Evolutionary conservation across 176 grass and related monocot species (phyloP), one percentile per base, ranked within the genome.

Genomic region (Alloteropsis semialata): DNA sequence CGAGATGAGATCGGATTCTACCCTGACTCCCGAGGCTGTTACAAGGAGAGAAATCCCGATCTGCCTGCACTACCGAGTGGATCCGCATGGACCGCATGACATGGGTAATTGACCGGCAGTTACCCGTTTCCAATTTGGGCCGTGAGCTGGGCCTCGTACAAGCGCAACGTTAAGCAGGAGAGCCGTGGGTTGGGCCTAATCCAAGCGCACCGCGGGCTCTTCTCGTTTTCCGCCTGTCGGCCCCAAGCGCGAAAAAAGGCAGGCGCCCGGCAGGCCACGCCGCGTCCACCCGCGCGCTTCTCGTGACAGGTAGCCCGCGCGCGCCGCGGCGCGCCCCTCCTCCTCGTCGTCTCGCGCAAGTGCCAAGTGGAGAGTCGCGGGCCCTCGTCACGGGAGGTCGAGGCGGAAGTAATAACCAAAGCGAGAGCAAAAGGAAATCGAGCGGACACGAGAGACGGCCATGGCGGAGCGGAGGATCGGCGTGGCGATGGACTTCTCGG

Each of bases 401-500:
- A 72, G 45, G 57, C 28, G 21, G 0, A 3, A 24, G 36, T 67
- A 36, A 38, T 41, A 48, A 19, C 10, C 49, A 39, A 11, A 70
- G 19, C 6, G 38, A 42, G 48, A 54, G 22, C 18, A 17, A 56
- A 15, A 36, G 24, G 32, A 5, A 69, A 69, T 42, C 38, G 34
- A 68, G 22, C 37, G 11, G 27, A 6, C 54, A 15, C 33, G 57
- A 43, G 32, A 55, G 49, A 1, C 0, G 7, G 55, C 50, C 32
- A 89, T 85, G 82, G 77, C 74, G 61, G 76, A 86, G 57, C 84
- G 91, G 54, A 81, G 76, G 90, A 86, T 94, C 75, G 94, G 91
- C 62, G 84, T 94, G 62, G 89, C 91, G 39, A 87, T 94, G 91
- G 91, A 94, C 67, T 92, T 94, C 89, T 97, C 94, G 56, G 28